Conservation (phyloP, 1,284 basidiomycete species). For the Meira miltonrushii region DNA sequence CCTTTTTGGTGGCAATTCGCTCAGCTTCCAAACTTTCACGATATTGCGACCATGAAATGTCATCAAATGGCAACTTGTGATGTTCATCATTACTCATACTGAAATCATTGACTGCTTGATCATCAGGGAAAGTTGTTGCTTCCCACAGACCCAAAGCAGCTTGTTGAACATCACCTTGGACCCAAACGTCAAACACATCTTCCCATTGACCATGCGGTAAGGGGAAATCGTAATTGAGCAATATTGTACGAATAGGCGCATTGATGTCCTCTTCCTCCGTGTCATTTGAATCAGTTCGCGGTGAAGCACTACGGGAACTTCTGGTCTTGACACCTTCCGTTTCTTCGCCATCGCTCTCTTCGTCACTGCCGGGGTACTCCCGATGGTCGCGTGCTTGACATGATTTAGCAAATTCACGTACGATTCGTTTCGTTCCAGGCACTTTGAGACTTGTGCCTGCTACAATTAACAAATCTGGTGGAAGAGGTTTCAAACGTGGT, state of each 20-base stretch:
- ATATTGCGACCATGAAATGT: slow-evolving; percentile 3
- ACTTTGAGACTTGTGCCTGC: slow-evolving; percentile 95
- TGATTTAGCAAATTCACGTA: slow-evolving; percentile 82
- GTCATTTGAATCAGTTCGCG: not conserved
- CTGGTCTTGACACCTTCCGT: slow-evolving; percentile 47
- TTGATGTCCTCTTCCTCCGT: slow-evolving; percentile 11
- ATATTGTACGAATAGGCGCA: slow-evolving; percentile 65
- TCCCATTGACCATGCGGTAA: slow-evolving; percentile 80
- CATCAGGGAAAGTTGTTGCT: slow-evolving; percentile 7
- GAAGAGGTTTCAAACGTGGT: slow-evolving; percentile 43
- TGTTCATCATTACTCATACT: slow-evolving; percentile 7
- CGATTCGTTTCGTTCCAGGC: slow-evolving; percentile 83
- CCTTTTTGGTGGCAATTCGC: not conserved
- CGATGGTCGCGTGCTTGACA: slow-evolving; percentile 60
- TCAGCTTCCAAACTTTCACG: not conserved
- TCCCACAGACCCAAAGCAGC: slow-evolving; percentile 40
- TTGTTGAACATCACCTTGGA: slow-evolving; percentile 77
- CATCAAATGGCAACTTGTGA: not conserved
- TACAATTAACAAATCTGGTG: slow-evolving; percentile 84
- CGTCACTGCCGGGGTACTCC: slow-evolving; percentile 11
- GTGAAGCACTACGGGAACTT: not conserved
- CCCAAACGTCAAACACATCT: slow-evolving; percentile 83
- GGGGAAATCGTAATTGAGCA: slow-evolving; percentile 85
- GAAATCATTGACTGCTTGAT: not conserved
- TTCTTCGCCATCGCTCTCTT: slow-evolving; percentile 19